Evolutionary conservation across 2,329 filamentous ascomycete genomes (phyloP).

Genomic region (Claviceps sp.): DNA sequence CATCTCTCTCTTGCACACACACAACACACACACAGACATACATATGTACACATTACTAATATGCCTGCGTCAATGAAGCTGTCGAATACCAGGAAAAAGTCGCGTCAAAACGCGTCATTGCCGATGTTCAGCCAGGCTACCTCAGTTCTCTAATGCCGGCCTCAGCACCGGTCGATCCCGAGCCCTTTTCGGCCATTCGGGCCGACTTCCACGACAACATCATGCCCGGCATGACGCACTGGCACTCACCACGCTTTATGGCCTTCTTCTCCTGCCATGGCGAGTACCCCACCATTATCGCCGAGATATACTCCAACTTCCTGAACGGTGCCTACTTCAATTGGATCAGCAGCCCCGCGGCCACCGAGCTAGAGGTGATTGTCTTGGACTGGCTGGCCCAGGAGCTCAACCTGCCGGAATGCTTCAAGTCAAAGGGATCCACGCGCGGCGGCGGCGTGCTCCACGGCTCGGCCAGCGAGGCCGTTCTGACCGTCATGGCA

Average conservation of each 20-base stretch:
- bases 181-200: slow-evolving; percentile 67
- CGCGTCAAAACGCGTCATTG: slow-evolving; percentile 55
- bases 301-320: slow-evolving; percentile 81
- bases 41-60: too few species aligned
- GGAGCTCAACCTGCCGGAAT: slow-evolving; percentile 35
- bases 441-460: slow-evolving; percentile 78
- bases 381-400: slow-evolving; percentile 85
- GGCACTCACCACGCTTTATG: slow-evolving; percentile 91
- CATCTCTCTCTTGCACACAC: neutral
- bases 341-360: slow-evolving; percentile 86
- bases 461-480: slow-evolving; percentile 81
- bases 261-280: slow-evolving; percentile 79
- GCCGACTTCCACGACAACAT: slow-evolving; percentile 76
- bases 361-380: slow-evolving; percentile 87
- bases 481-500: slow-evolving; percentile 73
- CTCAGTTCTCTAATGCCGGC: slow-evolving; percentile 64
- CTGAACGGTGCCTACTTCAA: slow-evolving; percentile 92
- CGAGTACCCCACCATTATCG: slow-evolving; percentile 78
- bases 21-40: too few species aligned
- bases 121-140: slow-evolving; percentile 73
- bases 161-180: slow-evolving; percentile 50
- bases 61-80: slow-evolving; percentile 34
- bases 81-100: slow-evolving; percentile 73
- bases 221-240: slow-evolving; percentile 85
- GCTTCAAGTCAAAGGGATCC: slow-evolving; percentile 27